Evolutionary conservation across 805 yeast genomes (phyloP).

Genomic region (Wickerhamiella australiensis): DNA sequence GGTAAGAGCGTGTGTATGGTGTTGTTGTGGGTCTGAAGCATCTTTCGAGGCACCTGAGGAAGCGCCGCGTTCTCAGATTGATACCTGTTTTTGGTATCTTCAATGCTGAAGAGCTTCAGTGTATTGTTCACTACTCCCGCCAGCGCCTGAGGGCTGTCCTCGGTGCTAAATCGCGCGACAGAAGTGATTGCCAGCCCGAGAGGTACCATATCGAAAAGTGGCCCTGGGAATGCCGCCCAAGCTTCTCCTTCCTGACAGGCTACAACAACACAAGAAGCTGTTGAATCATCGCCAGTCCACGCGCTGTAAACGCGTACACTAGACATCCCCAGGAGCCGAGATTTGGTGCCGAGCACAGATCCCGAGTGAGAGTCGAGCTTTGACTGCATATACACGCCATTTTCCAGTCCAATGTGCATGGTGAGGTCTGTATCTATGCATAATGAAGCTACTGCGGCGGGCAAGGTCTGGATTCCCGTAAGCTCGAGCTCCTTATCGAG

Average conservation of each 20-base stretch:
- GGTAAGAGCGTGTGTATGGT: not conserved
- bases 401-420: constrained; percentile 70
- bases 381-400: constrained; percentile 66
- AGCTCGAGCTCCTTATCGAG: constrained; percentile 48
- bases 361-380: constrained; percentile 49
- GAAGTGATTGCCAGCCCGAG: constrained; percentile 33
- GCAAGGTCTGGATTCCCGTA: constrained; percentile 52
- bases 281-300: constrained; percentile 17
- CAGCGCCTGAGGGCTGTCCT: constrained; percentile 4
- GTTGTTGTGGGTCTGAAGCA: not conserved
- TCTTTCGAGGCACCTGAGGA: not conserved
- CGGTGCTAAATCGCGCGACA: not conserved
- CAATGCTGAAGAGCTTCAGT: constrained; percentile 19
- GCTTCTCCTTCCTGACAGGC: constrained; percentile 43
- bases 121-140: constrained; percentile 26
- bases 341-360: constrained; percentile 47
- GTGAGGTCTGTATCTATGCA: constrained; percentile 26
- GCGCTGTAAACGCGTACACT: constrained; percentile 42
- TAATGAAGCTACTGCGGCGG: constrained; percentile 37
- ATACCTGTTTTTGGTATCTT: constrained; percentile 11
- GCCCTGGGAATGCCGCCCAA: constrained; percentile 32
- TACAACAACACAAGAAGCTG: constrained; percentile 32
- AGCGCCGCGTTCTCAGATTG: not conserved
- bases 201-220: constrained; percentile 18
- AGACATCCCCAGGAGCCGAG: constrained; percentile 60